Base-by-base conservation (phyloP, 345 rosid genomes). In the Aquilaria yunnanensis region DNA sequence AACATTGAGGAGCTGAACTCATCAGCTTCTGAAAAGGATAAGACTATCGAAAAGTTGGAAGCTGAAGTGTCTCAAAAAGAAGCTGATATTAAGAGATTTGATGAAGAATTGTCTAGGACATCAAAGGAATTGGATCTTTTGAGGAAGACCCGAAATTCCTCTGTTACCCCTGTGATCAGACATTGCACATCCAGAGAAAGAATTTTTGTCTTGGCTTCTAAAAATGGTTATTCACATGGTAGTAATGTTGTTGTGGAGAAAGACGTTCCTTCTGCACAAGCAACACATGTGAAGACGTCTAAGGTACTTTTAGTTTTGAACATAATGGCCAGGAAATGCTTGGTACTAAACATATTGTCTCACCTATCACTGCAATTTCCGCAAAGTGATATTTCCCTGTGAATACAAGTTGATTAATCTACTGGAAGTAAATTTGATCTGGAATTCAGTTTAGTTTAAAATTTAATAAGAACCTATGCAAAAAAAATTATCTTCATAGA, bases 21-120 rank as follows among this genome's bases (percentile, higher is more conserved):
- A 37, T 79, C 81, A 50, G 81, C 78, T 54, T 60, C 63, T 3
- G 81, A 82, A 41, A 95, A 91, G 76, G 92, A 91, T 77, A 80
- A 74, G 67, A 59, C 49, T 6, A 84, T 95, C 33, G 75, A 70
- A 31, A 77, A 51, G 47, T 66, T 95, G 64, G 78, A 71, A 69
- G 62, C 68, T 51, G 74, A 78, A 61, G 54, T 88, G 30, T 67
- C 79, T 61, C 81, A 71, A 56, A 77, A 79, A 85, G 95, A 88
- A 67, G 84, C 67, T 51, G 67, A 68, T 49, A 48, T 81, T 23
- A 62, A 64, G 34, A 86, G 74, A 72, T 64, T 50, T 67, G 79
- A 72, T 43, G 76, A 61, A n/a, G 84, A 82, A 66, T 73, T 73
- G 62, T 68, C 70, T 11, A 78, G 67, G 63, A 86, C 82, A 54